Percentiles rank a stretch among this genome's conserved stretches.
Conservation (phyloP, 306 rosid species). For the Rosa chinensis region DNA sequence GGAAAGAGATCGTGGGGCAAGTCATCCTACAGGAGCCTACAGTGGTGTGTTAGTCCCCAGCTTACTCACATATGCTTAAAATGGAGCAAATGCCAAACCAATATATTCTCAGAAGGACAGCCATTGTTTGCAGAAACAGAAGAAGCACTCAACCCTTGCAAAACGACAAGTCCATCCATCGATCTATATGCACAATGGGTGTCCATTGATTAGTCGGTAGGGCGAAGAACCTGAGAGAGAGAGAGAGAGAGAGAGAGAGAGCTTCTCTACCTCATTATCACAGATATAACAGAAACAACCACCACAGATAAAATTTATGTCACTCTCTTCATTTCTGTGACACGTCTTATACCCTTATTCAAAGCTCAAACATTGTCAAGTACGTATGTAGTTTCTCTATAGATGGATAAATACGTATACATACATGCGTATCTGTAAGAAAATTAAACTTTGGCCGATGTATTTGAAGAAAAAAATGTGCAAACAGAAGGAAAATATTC, state of each 20-base stretch:
- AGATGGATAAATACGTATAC: not conserved
- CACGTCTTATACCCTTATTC: not conserved
- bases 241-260: not conserved
- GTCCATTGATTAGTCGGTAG: constrained; percentile 29
- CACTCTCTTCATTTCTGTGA: not conserved
- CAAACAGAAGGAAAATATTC: not conserved
- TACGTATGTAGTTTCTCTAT: not conserved
- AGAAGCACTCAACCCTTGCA: constrained; percentile 23
- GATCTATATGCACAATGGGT: not conserved
- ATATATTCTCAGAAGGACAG: constrained; percentile 36
- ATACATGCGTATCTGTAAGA: not conserved
- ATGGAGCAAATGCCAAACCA: constrained; percentile 32
- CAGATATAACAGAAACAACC: not conserved
- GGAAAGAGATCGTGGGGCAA: constrained; percentile 67
- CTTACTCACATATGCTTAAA: constrained; percentile 11
- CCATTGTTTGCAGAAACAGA: constrained; percentile 23
- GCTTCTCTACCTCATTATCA: not conserved
- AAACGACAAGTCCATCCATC: constrained; percentile 23
- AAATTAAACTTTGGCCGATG: not conserved
- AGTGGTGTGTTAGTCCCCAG: not conserved
- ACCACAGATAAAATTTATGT: not conserved
- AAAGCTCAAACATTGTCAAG: not conserved
- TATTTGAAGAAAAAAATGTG: not conserved
- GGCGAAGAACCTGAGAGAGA: not conserved
- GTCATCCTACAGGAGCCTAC: constrained; percentile 10